phyloP scores from a whole-genome alignment of 2,329 filamentous ascomycete species.

The Talaromyces sp. region DNA sequence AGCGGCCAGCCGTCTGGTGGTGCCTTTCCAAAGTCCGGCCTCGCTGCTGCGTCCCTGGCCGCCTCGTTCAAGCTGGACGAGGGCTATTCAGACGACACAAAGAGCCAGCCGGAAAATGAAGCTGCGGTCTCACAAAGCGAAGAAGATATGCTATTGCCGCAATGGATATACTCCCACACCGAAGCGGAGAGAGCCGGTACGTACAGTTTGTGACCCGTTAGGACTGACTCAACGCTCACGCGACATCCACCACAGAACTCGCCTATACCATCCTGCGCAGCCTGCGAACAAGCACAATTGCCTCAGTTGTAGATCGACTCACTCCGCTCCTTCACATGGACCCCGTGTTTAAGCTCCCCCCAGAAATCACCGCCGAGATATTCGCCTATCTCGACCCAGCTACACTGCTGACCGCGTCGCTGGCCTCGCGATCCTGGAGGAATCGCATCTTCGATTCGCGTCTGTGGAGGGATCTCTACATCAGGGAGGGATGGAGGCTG shows the following conservation, averaged over 20 bases:
- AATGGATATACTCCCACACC: constrained; percentile 49
- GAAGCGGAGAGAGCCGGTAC: constrained; percentile 52
- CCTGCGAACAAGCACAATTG: constrained; percentile 72
- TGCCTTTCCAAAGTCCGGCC: constrained; percentile 19
- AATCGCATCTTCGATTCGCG: constrained; percentile 73
- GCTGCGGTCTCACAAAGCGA: constrained; percentile 28
- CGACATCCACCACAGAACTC: constrained; percentile 53
- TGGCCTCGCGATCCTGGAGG: constrained; percentile 77
- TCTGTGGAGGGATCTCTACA: constrained; percentile 80
- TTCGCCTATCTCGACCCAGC: constrained; percentile 77
- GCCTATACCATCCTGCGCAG: constrained; percentile 72
- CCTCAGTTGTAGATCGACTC: constrained; percentile 71
- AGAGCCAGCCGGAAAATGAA: constrained; percentile 41
- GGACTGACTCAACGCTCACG: constrained; percentile 1
- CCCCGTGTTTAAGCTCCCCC: constrained; percentile 76
- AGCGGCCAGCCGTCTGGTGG: constrained; percentile 12
- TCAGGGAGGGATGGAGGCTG: constrained; percentile 78
- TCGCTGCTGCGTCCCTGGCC: constrained; percentile 24
- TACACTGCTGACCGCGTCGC: constrained; percentile 72
- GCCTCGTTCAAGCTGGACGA: constrained; percentile 63
- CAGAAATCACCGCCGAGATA: constrained; percentile 85
- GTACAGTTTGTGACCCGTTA: constrained; percentile 11
- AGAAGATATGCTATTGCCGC: constrained; percentile 43
- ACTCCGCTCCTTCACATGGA: constrained; percentile 87
- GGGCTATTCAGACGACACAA: constrained; percentile 75